A percentile compares a stretch with the other conserved stretches of the same genome.
Conservation (phyloP, 768 basidiomycete species). For the Sutorius australiensis region DNA sequence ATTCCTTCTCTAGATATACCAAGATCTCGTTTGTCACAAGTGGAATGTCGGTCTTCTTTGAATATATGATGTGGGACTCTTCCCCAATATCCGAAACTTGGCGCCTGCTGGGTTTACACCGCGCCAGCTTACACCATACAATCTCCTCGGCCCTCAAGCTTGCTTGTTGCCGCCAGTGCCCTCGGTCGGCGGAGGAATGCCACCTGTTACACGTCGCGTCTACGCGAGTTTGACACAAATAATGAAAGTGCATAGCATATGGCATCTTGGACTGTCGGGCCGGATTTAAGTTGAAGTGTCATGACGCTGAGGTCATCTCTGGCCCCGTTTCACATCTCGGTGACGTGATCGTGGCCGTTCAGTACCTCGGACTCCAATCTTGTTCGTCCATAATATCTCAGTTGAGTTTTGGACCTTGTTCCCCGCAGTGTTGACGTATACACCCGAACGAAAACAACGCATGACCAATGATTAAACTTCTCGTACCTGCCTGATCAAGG, state of each 20-base stretch:
- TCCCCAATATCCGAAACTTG: neutral
- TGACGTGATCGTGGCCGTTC: too few relatives aligned
- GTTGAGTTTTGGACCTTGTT: constrained; percentile 43
- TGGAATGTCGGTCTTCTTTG: neutral
- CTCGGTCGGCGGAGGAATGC: neutral
- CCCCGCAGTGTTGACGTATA: too few relatives aligned
- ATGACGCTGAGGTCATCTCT: too few relatives aligned
- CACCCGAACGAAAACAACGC: neutral
- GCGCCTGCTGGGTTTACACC: neutral
- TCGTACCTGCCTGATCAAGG: neutral
- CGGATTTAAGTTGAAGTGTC: too few relatives aligned
- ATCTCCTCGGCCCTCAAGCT: neutral
- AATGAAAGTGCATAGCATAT: neutral
- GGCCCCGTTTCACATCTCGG: too few relatives aligned
- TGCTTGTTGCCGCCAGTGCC: neutral
- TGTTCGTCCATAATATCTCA: too few relatives aligned
- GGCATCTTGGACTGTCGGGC: too few relatives aligned
- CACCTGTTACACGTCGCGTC: neutral
- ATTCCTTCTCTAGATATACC: neutral
- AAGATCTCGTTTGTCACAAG: neutral
- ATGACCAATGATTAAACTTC: neutral
- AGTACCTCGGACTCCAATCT: too few relatives aligned
- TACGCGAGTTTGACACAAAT: neutral
- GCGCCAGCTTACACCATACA: neutral
- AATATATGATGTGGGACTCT: neutral